phyloP scores from a whole-genome alignment of 2,329 filamentous ascomycete genomes.

The Lecanoromycetidae sp. region DNA sequence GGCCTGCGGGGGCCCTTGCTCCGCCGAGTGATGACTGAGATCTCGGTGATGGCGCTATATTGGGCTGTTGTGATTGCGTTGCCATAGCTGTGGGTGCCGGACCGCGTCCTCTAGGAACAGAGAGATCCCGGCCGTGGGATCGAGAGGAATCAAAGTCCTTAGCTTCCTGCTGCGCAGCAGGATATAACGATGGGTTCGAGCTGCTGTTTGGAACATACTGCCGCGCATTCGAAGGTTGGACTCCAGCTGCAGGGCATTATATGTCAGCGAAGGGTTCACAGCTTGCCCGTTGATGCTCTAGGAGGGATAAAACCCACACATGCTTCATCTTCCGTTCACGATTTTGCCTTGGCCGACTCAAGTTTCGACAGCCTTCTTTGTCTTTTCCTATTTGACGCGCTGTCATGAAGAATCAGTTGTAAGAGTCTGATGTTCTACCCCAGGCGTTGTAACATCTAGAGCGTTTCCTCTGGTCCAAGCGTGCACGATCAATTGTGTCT shows the following conservation, averaged over 20 bases:
- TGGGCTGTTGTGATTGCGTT: slow-evolving; percentile 12
- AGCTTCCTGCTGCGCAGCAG: slow-evolving; percentile 1
- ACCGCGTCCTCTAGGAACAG: slow-evolving; percentile 12
- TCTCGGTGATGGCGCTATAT: slow-evolving; percentile 18
- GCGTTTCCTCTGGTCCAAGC: no score
- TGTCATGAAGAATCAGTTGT: background rate
- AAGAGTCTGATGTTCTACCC: no score
- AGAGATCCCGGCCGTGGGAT: slow-evolving; percentile 11
- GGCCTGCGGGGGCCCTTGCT: slow-evolving; percentile 26
- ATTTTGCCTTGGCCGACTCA: no score
- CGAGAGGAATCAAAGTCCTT: slow-evolving; percentile 7
- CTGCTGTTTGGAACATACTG: slow-evolving; percentile 1
- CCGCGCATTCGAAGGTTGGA: slow-evolving; percentile 3
- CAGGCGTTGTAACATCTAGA: no score
- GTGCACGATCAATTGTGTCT: no score
- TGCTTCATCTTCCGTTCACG: slow-evolving; percentile 5
- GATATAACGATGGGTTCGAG: background rate
- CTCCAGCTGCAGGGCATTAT: background rate
- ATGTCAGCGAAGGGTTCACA: background rate
- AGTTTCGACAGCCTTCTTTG: background rate
- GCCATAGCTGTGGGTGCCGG: slow-evolving; percentile 6
- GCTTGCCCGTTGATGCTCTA: background rate
- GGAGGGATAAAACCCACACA: background rate
- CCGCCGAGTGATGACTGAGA: slow-evolving; percentile 20
- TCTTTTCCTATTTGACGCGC: background rate